Conservation (phyloP, 179 eudicot genomes). For the Heliamphora pulchella region DNA sequence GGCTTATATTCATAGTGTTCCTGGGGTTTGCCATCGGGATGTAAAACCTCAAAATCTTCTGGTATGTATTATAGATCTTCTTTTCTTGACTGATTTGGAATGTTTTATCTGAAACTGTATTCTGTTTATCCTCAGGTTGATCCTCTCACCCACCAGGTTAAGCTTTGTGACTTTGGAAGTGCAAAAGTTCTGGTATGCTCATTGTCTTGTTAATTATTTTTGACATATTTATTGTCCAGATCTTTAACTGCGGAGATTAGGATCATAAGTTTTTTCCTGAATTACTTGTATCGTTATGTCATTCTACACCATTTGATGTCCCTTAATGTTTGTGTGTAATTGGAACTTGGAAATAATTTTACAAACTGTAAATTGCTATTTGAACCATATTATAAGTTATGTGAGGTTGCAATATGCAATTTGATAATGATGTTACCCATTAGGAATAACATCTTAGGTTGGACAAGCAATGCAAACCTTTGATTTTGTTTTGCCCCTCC, state of each 20-base stretch:
- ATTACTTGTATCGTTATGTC: not conserved
- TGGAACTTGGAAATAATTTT: not conserved
- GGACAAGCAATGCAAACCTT: not conserved
- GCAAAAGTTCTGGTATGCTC: conserved; percentile 48
- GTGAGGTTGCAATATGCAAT: not conserved
- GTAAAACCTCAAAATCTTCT: conserved; percentile 81
- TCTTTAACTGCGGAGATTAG: not conserved
- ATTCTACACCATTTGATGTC: not conserved
- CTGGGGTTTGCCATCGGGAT: conserved; percentile 79
- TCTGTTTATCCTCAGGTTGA: conserved; percentile 45
- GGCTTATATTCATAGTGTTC: conserved; percentile 71
- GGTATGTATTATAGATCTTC: conserved; percentile 32
- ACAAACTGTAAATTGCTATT: not conserved
- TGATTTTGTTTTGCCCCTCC: not conserved
- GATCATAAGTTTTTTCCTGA: not conserved
- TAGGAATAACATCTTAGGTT: not conserved
- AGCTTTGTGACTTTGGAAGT: conserved; percentile 62
- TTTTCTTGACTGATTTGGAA: not conserved
- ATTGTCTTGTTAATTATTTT: not conserved
- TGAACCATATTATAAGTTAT: not conserved
- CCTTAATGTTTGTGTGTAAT: not conserved
- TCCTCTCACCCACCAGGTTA: conserved; percentile 63
- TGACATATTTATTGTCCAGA: not conserved
- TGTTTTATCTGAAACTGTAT: not conserved
- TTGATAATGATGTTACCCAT: not conserved